Evolutionary conservation across 768 basidiomycete genomes (phyloP).

Genomic region (Mycena metata): DNA sequence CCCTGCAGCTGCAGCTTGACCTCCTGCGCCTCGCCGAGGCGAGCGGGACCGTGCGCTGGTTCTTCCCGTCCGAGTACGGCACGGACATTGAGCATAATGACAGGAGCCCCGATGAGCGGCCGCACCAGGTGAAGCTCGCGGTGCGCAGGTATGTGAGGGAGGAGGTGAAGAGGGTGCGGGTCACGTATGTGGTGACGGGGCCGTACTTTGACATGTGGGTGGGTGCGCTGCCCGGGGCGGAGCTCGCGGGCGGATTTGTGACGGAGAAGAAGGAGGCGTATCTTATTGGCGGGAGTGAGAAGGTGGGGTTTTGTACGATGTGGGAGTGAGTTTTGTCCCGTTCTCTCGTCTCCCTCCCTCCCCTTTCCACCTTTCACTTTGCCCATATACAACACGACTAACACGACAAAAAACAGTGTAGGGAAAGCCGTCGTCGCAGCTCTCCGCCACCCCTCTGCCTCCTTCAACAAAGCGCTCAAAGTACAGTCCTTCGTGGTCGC

Average conservation of each 20-base stretch:
- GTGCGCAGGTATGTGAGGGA: constrained; percentile 17
- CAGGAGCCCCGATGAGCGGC: constrained; percentile 19
- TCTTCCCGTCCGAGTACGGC: constrained; percentile 20
- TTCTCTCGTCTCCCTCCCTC: too few species aligned
- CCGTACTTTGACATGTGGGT: constrained; percentile 25
- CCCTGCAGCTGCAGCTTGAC: constrained; percentile 18
- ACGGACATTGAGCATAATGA: constrained; percentile 18
- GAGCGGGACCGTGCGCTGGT: constrained; percentile 8
- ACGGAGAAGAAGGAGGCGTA: constrained; percentile 13
- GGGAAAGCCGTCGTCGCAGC: constrained; percentile 13
- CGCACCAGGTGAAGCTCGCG: constrained; percentile 13
- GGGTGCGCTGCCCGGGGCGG: not conserved
- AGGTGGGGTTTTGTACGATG: constrained; percentile 19
- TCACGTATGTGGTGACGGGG: constrained; percentile 22
- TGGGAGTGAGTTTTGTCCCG: constrained; percentile 17
- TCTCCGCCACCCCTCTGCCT: not conserved
- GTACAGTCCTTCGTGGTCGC: constrained; percentile 18
- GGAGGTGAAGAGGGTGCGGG: constrained; percentile 8
- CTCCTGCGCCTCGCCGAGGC: constrained; percentile 18
- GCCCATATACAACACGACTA: not conserved
- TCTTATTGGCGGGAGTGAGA: constrained; percentile 3
- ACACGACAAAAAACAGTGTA: not conserved
- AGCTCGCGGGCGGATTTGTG: constrained; percentile 9
- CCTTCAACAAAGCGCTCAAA: constrained; percentile 22
- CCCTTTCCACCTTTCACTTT: too few species aligned